Percentiles rank a stretch among this genome's conserved stretches.
phyloP scores from a whole-genome alignment of 2,329 filamentous ascomycete species.

The Ophiostoma angusticollis region DNA sequence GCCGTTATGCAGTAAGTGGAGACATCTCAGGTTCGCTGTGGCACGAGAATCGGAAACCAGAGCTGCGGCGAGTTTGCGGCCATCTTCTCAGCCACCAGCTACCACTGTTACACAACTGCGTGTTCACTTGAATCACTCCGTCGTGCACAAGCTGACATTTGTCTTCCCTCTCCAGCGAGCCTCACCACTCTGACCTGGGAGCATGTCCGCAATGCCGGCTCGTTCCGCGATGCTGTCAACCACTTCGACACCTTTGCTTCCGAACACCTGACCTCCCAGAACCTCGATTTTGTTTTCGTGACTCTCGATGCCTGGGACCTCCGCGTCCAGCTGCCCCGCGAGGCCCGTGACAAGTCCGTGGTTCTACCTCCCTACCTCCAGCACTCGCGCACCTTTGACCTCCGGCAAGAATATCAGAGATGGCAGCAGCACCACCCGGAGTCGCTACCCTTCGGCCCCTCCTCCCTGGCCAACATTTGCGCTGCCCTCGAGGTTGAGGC shows the following conservation, averaged over 20 bases:
- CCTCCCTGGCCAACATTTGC: constrained; percentile 93
- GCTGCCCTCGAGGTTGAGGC: constrained; percentile 96
- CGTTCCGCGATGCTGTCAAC: constrained; percentile 92
- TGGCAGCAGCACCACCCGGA: constrained; percentile 99
- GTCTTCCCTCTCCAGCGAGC: constrained; percentile 50
- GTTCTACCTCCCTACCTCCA: constrained; percentile 93
- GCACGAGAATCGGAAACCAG: too few species aligned
- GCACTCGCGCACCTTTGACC: constrained; percentile 92
- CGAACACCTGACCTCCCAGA: constrained; percentile 81
- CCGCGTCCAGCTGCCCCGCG: constrained; percentile 89
- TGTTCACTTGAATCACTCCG: too few species aligned
- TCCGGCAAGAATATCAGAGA: constrained; percentile 92
- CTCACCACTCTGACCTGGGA: constrained; percentile 98
- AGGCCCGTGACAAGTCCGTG: constrained; percentile 95
- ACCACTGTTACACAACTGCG: too few species aligned
- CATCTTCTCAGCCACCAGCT: neutral
- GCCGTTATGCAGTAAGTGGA: constrained; percentile 86
- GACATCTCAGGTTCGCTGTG: neutral
- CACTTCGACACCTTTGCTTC: constrained; percentile 88
- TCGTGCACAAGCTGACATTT: neutral
- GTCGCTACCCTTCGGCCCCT: constrained; percentile 90
- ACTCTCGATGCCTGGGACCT: constrained; percentile 98
- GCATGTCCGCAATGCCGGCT: constrained; percentile 92
- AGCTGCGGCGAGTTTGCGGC: too few species aligned
- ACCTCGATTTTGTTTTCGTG: constrained; percentile 95